Evolutionary conservation across 441 rosid genomes (phyloP).

Genomic region (Omphalea diandra): DNA sequence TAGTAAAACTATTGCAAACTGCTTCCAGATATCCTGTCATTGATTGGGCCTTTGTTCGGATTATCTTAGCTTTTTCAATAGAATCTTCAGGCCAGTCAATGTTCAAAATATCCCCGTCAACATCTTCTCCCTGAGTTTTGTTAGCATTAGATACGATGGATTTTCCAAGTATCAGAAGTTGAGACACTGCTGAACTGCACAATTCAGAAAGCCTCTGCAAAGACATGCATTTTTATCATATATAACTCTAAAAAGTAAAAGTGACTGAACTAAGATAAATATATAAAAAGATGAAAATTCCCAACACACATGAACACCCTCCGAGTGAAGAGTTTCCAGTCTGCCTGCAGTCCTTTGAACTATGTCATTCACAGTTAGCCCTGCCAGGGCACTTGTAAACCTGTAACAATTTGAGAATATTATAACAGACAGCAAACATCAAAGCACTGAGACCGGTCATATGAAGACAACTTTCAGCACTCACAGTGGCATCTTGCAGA

Average conservation of each 20-base stretch:
- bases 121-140: conserved; percentile 65
- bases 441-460: background rate
- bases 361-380: conserved; percentile 60
- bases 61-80: conserved; percentile 74
- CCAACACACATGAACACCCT: conserved; percentile 88
- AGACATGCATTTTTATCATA: conserved; percentile 17
- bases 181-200: conserved; percentile 87
- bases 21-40: conserved; percentile 79
- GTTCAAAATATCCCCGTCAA: conserved; percentile 40
- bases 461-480: background rate
- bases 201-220: conserved; percentile 97
- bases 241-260: background rate
- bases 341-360: conserved; percentile 83
- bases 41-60: conserved; percentile 62
- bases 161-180: conserved; percentile 75
- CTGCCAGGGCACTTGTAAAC: conserved; percentile 75
- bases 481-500: background rate
- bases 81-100: conserved; percentile 95
- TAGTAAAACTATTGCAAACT: conserved; percentile 76
- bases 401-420: conserved; percentile 43
- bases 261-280: background rate
- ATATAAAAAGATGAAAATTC: background rate
- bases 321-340: conserved; percentile 90
- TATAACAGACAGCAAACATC: conserved; percentile 3
- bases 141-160: conserved; percentile 66